Evolutionary conservation across 2,329 filamentous ascomycete genomes (phyloP), one percentile per base, ranked within the genome.

Genomic region (Didymella glomerata): DNA sequence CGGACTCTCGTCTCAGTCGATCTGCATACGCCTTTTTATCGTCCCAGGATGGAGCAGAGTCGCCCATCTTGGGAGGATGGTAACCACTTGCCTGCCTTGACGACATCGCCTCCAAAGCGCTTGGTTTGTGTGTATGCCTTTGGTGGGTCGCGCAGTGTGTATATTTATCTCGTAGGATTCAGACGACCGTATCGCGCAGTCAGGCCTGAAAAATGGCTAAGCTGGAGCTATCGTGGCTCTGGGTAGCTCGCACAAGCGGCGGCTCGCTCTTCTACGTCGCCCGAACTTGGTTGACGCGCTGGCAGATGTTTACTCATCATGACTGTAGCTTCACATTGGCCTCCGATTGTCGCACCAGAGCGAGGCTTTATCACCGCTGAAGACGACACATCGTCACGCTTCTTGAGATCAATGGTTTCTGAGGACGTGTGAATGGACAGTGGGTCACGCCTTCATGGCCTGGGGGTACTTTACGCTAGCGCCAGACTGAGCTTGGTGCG

Each of bases 231-330:
- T 41, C 20, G 38, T 24, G 24, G 14, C 22, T 18, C 20, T 20
- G 44, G 27, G 22, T 46, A n/a, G 44, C 44, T 38, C 46, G 46
- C 46, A 38, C 22, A 22, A 38, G 8, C 20, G 32, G 46, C 32
- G 46, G 27, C 22, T 48, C 46, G 27, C 22, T 48, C 46, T 28
- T 14, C 4, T 44, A 13, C 10, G 20, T 41, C 38, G 20, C 32
- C 30, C 20, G 30, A 48, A 27, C 18, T 27, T 48, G 14, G 24
- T n/a, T 6, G 38, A 24, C n/a, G 11, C n/a, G n/a, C n/a, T 40
- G 11, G 18, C 36, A 40, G 36, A 8, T 40, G 36, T 14, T 24
- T 24, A 24, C 20, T 41, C 10, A 41, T 41, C 38, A 41, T 24
- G 38, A 41, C 18, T 45, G 18, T n/a, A 28, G 25, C 16, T 24